Evolutionary conservation across 108 stramenopile genomes (phyloP).

Genomic region (Tribonema minus): DNA sequence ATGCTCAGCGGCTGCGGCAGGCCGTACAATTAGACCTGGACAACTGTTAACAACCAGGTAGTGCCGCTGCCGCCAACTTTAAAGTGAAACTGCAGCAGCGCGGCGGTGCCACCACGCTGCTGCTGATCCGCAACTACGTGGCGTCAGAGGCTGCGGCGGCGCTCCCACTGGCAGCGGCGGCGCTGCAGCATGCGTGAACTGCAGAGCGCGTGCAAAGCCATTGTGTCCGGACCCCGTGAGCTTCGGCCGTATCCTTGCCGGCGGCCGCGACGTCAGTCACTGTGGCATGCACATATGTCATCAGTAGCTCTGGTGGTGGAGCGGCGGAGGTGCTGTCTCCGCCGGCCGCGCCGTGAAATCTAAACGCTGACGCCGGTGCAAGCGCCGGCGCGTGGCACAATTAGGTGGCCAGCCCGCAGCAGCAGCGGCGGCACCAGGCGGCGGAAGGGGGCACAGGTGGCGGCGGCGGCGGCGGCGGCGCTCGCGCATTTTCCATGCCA

Average conservation of each 20-base stretch:
- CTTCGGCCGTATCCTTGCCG: constrained; percentile 20
- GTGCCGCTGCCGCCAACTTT: neutral
- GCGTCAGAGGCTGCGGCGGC: neutral
- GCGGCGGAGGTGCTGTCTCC: too few relatives aligned
- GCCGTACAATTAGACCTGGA: constrained; percentile 24
- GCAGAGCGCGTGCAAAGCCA: neutral
- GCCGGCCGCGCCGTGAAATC: too few relatives aligned
- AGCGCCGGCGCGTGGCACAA: too few relatives aligned
- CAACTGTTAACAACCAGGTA: constrained; percentile 6
- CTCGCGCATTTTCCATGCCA: neutral
- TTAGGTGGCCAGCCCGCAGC: neutral
- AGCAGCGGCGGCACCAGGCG: neutral
- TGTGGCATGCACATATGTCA: too few relatives aligned
- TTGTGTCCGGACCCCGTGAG: constrained; percentile 9
- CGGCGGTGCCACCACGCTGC: too few relatives aligned
- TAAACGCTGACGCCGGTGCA: too few relatives aligned
- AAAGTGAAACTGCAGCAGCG: neutral
- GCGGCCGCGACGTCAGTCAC: too few relatives aligned
- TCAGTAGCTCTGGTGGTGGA: too few relatives aligned
- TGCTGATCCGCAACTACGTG: too few relatives aligned
- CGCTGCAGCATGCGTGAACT: neutral
- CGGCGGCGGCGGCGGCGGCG: neutral
- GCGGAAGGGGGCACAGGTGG: neutral
- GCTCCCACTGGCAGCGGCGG: neutral
- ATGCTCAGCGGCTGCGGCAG: constrained; percentile 19